Conservation (phyloP, 371 early-diverging fungal genomes). For the Mortierella sp. region DNA sequence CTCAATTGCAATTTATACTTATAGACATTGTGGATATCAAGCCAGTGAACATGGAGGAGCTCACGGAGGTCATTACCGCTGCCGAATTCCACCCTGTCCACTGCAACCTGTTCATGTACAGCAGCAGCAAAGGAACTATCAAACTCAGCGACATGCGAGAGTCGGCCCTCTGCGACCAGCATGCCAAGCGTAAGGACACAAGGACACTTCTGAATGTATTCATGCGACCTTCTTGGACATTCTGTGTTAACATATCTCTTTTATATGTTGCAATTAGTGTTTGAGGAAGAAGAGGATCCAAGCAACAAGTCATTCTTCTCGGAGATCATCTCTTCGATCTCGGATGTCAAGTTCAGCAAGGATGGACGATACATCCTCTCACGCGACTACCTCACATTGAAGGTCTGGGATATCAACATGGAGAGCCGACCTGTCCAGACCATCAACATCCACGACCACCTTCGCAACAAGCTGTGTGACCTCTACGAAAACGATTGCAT, state of each 20-base stretch:
- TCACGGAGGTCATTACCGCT: conserved; percentile 99
- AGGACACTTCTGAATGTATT: not conserved
- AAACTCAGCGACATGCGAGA: conserved; percentile 97
- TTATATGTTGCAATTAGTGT: conserved; percentile 67
- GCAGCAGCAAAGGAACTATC: conserved; percentile 98
- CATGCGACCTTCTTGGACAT: not conserved
- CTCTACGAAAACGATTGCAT: conserved; percentile 99
- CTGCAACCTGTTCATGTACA: conserved; percentile 98
- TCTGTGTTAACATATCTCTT: not conserved
- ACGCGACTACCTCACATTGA: conserved; percentile 95
- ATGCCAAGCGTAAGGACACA: conserved; percentile 84
- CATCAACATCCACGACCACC: conserved; percentile 95
- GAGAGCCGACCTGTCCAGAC: conserved; percentile 92
- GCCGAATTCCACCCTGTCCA: conserved; percentile 97
- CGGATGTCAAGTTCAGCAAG: conserved; percentile 95
- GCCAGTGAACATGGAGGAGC: conserved; percentile 98
- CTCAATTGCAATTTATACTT: not conserved
- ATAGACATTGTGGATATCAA: conserved; percentile 99
- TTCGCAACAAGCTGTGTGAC: conserved; percentile 95
- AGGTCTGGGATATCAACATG: conserved; percentile 99
- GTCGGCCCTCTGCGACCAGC: conserved; percentile 94
- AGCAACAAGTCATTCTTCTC: conserved; percentile 96
- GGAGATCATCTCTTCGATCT: conserved; percentile 98
- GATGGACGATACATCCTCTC: conserved; percentile 98
- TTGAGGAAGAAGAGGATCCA: conserved; percentile 96